Evolutionary conservation across 805 yeast species (phyloP).

Genomic region (Wickerhamomyces alni): DNA sequence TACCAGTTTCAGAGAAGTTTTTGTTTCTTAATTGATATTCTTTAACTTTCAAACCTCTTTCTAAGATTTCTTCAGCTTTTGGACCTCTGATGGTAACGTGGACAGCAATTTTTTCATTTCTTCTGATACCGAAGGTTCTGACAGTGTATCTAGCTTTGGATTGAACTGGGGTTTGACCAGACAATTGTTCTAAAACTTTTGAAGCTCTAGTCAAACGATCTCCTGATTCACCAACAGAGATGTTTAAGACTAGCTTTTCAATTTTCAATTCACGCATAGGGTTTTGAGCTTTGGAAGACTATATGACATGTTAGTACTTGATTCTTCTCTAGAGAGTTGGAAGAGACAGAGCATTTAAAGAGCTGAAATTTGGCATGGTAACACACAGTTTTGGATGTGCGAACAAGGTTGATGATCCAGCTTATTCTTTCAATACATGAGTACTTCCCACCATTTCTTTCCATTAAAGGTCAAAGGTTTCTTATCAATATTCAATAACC

Average conservation of each 20-base stretch:
- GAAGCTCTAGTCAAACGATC: slow-evolving; percentile 99
- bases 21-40: slow-evolving; percentile 93
- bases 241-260: slow-evolving; percentile 99
- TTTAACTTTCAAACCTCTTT: slow-evolving; percentile 99
- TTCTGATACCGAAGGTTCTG: slow-evolving; percentile 99
- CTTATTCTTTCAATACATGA: too few relatives aligned
- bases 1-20: slow-evolving; percentile 98
- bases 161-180: slow-evolving; percentile 99
- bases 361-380: too few relatives aligned
- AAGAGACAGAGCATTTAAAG: too few relatives aligned
- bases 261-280: slow-evolving; percentile 98
- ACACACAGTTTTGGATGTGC: too few relatives aligned
- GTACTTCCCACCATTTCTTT: too few relatives aligned
- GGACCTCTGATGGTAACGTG: slow-evolving; percentile 99
- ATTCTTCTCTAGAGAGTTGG: neutral
- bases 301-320: neutral
- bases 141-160: slow-evolving; percentile 99
- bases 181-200: slow-evolving; percentile 98
- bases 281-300: slow-evolving; percentile 68
- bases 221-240: slow-evolving; percentile 99
- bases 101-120: slow-evolving; percentile 99
- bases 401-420: too few relatives aligned
- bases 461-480: too few relatives aligned
- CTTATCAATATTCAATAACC: too few relatives aligned
- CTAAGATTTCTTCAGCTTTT: slow-evolving; percentile 98